phyloP scores from a whole-genome alignment of 805 yeast genomes.

The Yarrowia osloensis region DNA sequence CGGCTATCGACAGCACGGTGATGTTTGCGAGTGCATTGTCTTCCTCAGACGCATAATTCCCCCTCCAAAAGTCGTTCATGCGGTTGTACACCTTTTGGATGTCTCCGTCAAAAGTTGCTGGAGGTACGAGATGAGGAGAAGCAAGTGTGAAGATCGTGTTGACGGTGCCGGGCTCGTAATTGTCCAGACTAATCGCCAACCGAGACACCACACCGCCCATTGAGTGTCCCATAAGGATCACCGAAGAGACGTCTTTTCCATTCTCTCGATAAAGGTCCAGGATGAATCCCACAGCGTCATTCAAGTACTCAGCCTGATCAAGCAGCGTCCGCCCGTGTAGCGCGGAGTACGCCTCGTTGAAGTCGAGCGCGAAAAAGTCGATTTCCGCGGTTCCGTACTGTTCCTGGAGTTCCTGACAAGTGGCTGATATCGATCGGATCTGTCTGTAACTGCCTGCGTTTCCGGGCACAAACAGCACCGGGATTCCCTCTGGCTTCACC shows the following conservation, averaged over 20 bases:
- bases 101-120: constrained; percentile 91
- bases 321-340: constrained; percentile 91
- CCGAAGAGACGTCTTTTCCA: constrained; percentile 56
- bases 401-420: not conserved
- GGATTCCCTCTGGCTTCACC: constrained; percentile 64
- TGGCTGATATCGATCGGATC: constrained; percentile 34
- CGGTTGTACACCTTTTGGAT: constrained; percentile 70
- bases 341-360: constrained; percentile 94
- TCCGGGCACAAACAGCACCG: constrained; percentile 93
- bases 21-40: constrained; percentile 54
- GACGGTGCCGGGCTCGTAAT: constrained; percentile 68
- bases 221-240: constrained; percentile 83
- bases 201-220: constrained; percentile 98
- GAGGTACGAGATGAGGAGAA: constrained; percentile 90
- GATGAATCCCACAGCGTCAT: constrained; percentile 81
- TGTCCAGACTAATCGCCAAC: constrained; percentile 75
- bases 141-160: constrained; percentile 84
- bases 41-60: constrained; percentile 54
- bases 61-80: constrained; percentile 78
- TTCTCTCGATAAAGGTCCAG: constrained; percentile 59
- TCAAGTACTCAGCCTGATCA: constrained; percentile 90
- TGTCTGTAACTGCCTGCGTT: constrained; percentile 95
- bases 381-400: constrained; percentile 42
- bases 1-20: constrained; percentile 81
- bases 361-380: constrained; percentile 90